Evolutionary conservation across 345 rosid species (phyloP).

Genomic region (Capsella bursapastoris): DNA sequence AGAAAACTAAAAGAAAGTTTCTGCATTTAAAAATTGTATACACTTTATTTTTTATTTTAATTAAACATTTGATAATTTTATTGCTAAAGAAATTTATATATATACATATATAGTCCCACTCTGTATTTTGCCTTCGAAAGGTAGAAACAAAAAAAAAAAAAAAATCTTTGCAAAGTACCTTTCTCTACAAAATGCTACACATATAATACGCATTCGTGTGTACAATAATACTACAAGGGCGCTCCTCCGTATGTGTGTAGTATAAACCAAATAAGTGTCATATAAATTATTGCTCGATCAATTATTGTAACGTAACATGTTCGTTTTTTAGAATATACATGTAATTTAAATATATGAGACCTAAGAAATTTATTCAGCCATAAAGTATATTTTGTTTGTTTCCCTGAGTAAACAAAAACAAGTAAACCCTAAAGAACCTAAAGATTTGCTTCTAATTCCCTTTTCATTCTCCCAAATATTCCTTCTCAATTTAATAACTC

Average conservation of each 20-base stretch:
- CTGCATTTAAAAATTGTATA: neutral
- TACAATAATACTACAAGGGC: slow-evolving; percentile 11
- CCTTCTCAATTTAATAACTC: slow-evolving; percentile 50
- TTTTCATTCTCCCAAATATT: slow-evolving; percentile 73
- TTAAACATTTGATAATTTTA: neutral
- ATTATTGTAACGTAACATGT: slow-evolving; percentile 10
- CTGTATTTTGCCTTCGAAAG: slow-evolving; percentile 18
- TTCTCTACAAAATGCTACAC: slow-evolving; percentile 22
- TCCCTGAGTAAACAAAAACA: slow-evolving; percentile 46
- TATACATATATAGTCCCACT: neutral
- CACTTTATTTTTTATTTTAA: neutral
- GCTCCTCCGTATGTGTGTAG: neutral
- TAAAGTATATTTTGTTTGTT: slow-evolving; percentile 58
- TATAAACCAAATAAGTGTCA: slow-evolving; percentile 21
- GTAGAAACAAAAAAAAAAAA: neutral
- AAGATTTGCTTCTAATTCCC: slow-evolving; percentile 63
- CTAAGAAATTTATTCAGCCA: slow-evolving; percentile 42
- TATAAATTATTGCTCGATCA: neutral
- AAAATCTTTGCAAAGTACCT: slow-evolving; percentile 14
- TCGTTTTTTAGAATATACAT: neutral
- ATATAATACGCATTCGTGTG: neutral
- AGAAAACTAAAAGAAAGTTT: no score
- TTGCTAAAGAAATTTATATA: neutral
- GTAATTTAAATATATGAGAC: slow-evolving; percentile 35
- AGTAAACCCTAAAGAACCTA: slow-evolving; percentile 51